Evolutionary conservation across 768 basidiomycete species (phyloP), one percentile per base, ranked within the genome.

Genomic region (Podaxis mareebaensis): DNA sequence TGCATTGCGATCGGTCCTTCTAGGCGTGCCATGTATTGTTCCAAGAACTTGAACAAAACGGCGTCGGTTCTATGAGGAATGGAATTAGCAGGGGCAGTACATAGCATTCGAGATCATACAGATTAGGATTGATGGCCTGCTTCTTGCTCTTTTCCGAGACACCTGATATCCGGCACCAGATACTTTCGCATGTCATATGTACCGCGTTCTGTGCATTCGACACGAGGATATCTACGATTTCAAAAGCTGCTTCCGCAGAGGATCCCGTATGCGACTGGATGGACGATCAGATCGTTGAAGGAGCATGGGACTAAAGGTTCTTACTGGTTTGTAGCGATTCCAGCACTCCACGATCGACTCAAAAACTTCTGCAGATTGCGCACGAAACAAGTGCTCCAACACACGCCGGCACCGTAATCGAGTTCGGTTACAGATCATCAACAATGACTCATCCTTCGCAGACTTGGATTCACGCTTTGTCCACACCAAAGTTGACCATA

Each of bases 1-100:
- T 99, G 97, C 11, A 95, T 81, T 3, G 93, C 96, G 39, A 97
- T 78, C 0, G 97, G 93, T 0, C 94, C 93, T 73, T 99, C 97
- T 46, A 99, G 74, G 10, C 89, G 85, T 17, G 77, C 77, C 30
- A 98, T 73, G 71, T 99, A 99, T 60, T 87, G 86, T 70, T 98
- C 95, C 52, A 99, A 78, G 72, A 98, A 99, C 33, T 82, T 85
- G 80, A 93, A 95, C n/a, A 95, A 70, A 15, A 82, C 80, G 3
- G 77, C 74, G 64, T 95, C 93, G 40, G 85, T 83, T 63, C 94
- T 96, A 55, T 22, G 67, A 53, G 38, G 52, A n/a, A 65, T 15
- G 51, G 28, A 30, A 26, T 68, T 24, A 59, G 22, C 53, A 59
- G 53, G 8, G 3, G 52, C n/a, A 33, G 58, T 53, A 51, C 36